Evolutionary conservation across 129 eudicot species (phyloP), one percentile per base, ranked within the genome.

Genomic region (Gnaphalium uliginosum): DNA sequence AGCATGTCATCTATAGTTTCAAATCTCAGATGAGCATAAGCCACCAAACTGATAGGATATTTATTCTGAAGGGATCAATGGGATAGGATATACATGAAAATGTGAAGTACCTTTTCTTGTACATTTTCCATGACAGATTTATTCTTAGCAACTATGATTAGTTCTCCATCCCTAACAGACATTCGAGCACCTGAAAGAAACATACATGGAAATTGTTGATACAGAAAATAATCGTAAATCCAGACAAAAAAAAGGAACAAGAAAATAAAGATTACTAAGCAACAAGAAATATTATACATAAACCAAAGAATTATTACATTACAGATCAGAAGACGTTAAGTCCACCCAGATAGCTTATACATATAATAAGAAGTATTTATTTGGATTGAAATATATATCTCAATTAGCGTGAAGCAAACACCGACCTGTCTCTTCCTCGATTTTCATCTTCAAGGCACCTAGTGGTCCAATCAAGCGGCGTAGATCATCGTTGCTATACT

Each of bases 391-490:
- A 57, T n/a, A 21, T 26, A 25, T 24, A 17, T 43, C 48, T 26
- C 53, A 69, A 59, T 70, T 57, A 62, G 65, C 60, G 1, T 25
- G 65, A 62, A 51, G 59, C 18, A 48, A 82, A 63, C 71, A 27
- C 63, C 18, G 6, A 90, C 98, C 98, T 85, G 98, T 93, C 78
- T 90, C 93, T 74, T 87, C 96, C 83, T 93, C 98, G 66, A 93
- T 86, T 85, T 88, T 90, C 82, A 81, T 84, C 89, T 94, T 94
- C 75, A 93, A 75, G 71, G 87, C 89, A 72, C 97, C 98, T 71
- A 94, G 86, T 8, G 97, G 98, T 71, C 98, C 98, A 85, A 94
- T 85, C 79, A 94, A 79, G 57, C 90, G 96, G 51, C 97, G 93
- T 67, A 94, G 81, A 68, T 86, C 87, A 62, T 94, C 98, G 66